Conservation (phyloP, 2,329 filamentous ascomycete species). For the Xylariaceae sp. region DNA sequence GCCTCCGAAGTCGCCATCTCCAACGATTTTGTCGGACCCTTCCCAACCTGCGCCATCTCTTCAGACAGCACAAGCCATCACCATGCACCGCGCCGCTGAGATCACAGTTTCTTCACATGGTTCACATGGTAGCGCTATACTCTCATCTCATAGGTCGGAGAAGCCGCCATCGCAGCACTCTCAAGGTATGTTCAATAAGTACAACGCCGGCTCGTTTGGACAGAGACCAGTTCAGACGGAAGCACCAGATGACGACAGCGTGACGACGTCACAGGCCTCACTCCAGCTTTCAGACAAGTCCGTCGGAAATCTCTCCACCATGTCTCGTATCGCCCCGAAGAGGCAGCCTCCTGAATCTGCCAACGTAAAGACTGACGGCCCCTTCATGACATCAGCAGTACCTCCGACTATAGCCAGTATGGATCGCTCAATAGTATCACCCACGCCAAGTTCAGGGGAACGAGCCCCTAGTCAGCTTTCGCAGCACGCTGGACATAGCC, state of each 20-base stretch:
- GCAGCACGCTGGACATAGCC: conserved; percentile 21
- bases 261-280: conserved; percentile 9
- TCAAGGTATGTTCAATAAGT: conserved; percentile 17
- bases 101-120: conserved; percentile 26
- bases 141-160: conserved; percentile 15
- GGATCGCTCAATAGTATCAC: conserved; percentile 10
- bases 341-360: conserved; percentile 32
- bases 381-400: conserved; percentile 18
- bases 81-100: conserved; percentile 27
- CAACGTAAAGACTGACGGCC: conserved; percentile 19
- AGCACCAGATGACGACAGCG: conserved; percentile 3
- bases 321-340: conserved; percentile 23
- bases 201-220: conserved; percentile 7
- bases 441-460: conserved; percentile 19
- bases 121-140: background rate
- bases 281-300: conserved; percentile 19
- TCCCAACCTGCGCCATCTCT: conserved; percentile 13
- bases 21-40: conserved; percentile 9
- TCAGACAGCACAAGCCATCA: conserved; percentile 23
- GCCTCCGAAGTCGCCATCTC: conserved; percentile 16
- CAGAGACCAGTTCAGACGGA: conserved; percentile 7
- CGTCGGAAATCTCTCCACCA: conserved; percentile 10
- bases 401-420: conserved; percentile 6
- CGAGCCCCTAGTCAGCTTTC: conserved; percentile 22
- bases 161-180: conserved; percentile 22